Percentiles rank a stretch among this genome's conserved stretches.
Conservation (phyloP, 1,284 basidiomycete genomes). For the Wallemia ichthyophaga region DNA sequence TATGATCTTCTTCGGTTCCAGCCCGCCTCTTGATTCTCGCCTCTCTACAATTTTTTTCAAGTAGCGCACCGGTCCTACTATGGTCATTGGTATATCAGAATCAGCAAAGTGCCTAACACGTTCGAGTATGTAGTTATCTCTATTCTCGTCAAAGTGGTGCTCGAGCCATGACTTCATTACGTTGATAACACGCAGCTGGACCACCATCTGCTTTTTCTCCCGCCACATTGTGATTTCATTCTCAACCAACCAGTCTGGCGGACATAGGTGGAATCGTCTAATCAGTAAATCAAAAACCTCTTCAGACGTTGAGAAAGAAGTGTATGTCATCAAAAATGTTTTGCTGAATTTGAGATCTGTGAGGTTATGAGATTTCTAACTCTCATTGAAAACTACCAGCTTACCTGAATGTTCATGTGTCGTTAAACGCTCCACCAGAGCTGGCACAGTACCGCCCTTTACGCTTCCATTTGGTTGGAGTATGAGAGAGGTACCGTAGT, state of each 20-base stretch:
- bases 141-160: conserved; percentile 16
- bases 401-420: conserved; percentile 54
- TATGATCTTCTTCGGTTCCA: conserved; percentile 11
- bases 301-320: conserved; percentile 66
- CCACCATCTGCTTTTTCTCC: conserved; percentile 59
- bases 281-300: conserved; percentile 64
- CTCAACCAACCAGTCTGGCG: conserved; percentile 35
- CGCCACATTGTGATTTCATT: conserved; percentile 51
- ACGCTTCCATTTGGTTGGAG: conserved; percentile 45
- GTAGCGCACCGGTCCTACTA: conserved; percentile 12
- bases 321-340: conserved; percentile 89
- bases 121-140: conserved; percentile 11
- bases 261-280: conserved; percentile 45
- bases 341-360: conserved; percentile 55
- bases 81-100: conserved; percentile 8
- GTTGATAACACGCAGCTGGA: conserved; percentile 33
- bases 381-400: conserved; percentile 6
- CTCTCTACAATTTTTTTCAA: conserved; percentile 15
- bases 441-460: conserved; percentile 55
- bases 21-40: conserved; percentile 6
- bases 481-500: conserved; percentile 26
- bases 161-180: conserved; percentile 19
- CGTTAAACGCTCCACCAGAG: conserved; percentile 64
- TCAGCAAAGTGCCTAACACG: conserved; percentile 14
- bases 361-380: too few relatives aligned